Evolutionary conservation across 225 moss, liverwort and hornwort species (phyloP), one percentile per base, ranked within the genome.

Genomic region (Pseudisothecium myosuroides): DNA sequence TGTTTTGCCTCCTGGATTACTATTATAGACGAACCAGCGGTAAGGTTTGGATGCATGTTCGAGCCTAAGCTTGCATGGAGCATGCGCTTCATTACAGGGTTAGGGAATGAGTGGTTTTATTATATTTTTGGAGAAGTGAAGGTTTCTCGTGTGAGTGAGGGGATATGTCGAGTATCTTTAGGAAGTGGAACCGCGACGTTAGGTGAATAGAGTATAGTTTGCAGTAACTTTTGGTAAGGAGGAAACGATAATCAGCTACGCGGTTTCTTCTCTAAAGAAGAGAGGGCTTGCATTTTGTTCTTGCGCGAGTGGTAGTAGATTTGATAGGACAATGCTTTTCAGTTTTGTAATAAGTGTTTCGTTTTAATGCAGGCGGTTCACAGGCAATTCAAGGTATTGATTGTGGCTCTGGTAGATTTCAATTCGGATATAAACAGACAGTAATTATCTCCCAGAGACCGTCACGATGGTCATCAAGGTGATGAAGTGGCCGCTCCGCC

Each of bases 401-500:
- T 67, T 84, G 86, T 47, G 81, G 60, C 83, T n/a, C 54, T 67
- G 61, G 22, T 60, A 58, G 32, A 71, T 76, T 73, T 68, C 23
- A 29, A 62, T 83, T 41, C 23, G 24, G 71, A 75, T 43, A 29
- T 32, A 64, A 74, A 32, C 24, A 62, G 75, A 47, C 61, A 52
- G 80, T 26, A 83, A 8, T 88, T 69, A 62, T 88, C 67, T 71
- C 20, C 5, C 36, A 20, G 80, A 66, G 80, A 74, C 80, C 58
- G 61, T 63, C 89, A 88, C 90, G 69, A 98, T 99, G 98, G 98
- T 95, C 55, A 95, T 99, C 81, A 97, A 96, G 93, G 97, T 95
- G 90, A 98, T 97, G 96, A 94, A 95, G 90, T 97, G 98, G 98
- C 96, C 96, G 58, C 92, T 96, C 50, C 93, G 96, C 86, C 94